Evolutionary conservation across 495 filamentous ascomycete species (phyloP), one percentile per base, ranked within the genome.

Genomic region (Penicillium ochrochloron): DNA sequence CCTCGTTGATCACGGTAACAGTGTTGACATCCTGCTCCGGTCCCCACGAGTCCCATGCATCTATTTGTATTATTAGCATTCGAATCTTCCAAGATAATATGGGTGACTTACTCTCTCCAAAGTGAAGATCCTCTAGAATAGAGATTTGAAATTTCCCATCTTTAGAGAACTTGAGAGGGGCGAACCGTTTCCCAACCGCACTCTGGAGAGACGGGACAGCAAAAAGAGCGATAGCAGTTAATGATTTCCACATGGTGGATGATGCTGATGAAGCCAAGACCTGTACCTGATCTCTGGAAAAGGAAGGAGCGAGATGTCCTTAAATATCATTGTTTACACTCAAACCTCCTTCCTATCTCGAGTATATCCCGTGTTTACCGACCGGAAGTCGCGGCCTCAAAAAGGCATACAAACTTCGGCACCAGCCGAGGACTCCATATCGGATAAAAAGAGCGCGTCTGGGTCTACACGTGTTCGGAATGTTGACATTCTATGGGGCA

Each of bases 1-100:
- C 75, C 17, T 68, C 64, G 51, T 86, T 83, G 68, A 91, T 85
- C 8, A 90, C 84, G 8, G 72, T 69, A 33, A 83, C 78, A 0
- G 85, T 85, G 27, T 85, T 84, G 55, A 84, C 71, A 72, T 92
- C 89, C 68, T 88, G 84, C 42, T 79, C 74, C 0, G 84, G 82
- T 0, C 86, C 86, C 85, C 85, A 88, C 52, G 82, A 44, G 15
- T 66, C 64, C 64, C 64, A 66, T 11, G 81, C 80, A 61, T 78
- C 76, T 78, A 78, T 73, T 83, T 64, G 62, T 52, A 7, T 59
- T 29, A 12, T 48, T 0, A 48, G 19, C 9, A 25, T 14, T 27
- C 25, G 1, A 27, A 4, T 27, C 25, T 27, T 27, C 25, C 25
- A 27, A 14, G 0, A 2, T 8, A 14, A 0, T 21, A n/a, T 29